A percentile compares a stretch with the other conserved stretches of the same genome.
Conservation (phyloP, 2,329 filamentous ascomycete species). For the Aspergillaceae sp. region DNA sequence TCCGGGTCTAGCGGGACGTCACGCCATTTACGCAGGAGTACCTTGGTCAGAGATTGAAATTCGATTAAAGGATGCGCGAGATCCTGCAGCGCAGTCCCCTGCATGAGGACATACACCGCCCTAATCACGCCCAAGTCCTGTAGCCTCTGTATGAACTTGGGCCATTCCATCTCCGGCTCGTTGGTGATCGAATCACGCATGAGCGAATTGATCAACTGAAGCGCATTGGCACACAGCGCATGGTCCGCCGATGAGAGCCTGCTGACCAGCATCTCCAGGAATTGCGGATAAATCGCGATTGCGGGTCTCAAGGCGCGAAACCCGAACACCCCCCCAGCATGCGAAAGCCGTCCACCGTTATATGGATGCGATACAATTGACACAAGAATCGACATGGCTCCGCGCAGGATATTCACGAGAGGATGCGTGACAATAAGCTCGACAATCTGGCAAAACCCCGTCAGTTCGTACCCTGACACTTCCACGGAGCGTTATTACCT, state of each 20-base stretch:
- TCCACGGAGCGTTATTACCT: constrained; percentile 17
- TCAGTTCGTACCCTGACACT: not conserved
- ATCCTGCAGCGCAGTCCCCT: constrained; percentile 84
- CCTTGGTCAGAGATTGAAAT: constrained; percentile 85
- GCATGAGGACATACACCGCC: constrained; percentile 87
- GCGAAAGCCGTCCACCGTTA: constrained; percentile 40
- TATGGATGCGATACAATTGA: constrained; percentile 84
- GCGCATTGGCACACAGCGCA: constrained; percentile 85
- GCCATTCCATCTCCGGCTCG: constrained; percentile 76
- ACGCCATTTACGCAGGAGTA: constrained; percentile 78
- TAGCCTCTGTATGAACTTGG: constrained; percentile 84
- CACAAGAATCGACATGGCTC: constrained; percentile 93
- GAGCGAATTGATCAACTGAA: constrained; percentile 90
- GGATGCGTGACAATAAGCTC: constrained; percentile 91
- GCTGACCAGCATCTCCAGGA: constrained; percentile 86
- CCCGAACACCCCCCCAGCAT: constrained; percentile 63
- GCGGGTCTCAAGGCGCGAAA: constrained; percentile 88
- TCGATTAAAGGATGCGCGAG: constrained; percentile 82
- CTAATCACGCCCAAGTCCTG: constrained; percentile 91
- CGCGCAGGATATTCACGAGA: constrained; percentile 91
- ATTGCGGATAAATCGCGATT: constrained; percentile 82
- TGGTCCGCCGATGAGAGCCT: constrained; percentile 91
- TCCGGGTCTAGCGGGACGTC: constrained; percentile 79
- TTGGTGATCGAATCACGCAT: constrained; percentile 83
- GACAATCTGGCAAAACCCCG: constrained; percentile 51